These are phyloP conservation scores for Colletotrichum tamarilloi DNA, from an alignment of 2,329 filamentous ascomycete genomes.

Conservation along the genomic window DNA sequence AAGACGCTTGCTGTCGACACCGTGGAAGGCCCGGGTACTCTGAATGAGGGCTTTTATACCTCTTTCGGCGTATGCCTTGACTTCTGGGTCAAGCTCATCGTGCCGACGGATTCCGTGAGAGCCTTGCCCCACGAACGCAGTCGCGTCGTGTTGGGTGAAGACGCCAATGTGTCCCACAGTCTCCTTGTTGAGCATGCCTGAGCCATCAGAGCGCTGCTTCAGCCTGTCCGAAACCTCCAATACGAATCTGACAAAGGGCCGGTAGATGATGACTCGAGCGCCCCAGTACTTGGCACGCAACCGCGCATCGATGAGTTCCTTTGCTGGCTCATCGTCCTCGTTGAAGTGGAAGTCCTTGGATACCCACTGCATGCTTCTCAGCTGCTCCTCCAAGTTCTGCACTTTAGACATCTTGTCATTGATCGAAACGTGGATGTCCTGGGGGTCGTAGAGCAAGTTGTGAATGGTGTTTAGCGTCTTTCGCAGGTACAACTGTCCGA, in stretches of 20 bases:
- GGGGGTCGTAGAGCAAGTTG: conserved; percentile 63
- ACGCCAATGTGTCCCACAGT: conserved; percentile 50
- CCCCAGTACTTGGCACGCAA: conserved; percentile 96
- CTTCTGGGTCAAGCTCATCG: conserved; percentile 7
- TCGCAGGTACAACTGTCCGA: conserved; percentile 72
- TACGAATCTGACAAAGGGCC: conserved; percentile 75
- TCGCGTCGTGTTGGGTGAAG: conserved; percentile 11
- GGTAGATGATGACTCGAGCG: conserved; percentile 87
- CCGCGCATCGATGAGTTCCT: conserved; percentile 83
- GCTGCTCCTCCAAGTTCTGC: conserved; percentile 40
- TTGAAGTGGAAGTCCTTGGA: conserved; percentile 65
- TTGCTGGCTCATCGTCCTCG: conserved; percentile 76
- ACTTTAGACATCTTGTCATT: conserved; percentile 58
- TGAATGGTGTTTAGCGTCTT: conserved; percentile 75
- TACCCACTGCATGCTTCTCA: conserved; percentile 54
- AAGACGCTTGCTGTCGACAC: conserved; percentile 71
- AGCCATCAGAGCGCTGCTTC: conserved; percentile 38
- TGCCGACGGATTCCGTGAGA: conserved; percentile 41
- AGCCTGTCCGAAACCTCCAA: conserved; percentile 58
- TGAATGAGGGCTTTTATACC: conserved; percentile 82
- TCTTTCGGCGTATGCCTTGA: conserved; percentile 61
- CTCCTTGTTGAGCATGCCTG: conserved; percentile 40
- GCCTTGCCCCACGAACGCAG: background rate
- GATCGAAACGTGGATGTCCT: conserved; percentile 44
- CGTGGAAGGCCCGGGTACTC: conserved; percentile 86